Percentiles rank a stretch among this genome's conserved stretches.
phyloP scores from a whole-genome alignment of 2,329 filamentous ascomycete species.

The Monosporascus sp. region DNA sequence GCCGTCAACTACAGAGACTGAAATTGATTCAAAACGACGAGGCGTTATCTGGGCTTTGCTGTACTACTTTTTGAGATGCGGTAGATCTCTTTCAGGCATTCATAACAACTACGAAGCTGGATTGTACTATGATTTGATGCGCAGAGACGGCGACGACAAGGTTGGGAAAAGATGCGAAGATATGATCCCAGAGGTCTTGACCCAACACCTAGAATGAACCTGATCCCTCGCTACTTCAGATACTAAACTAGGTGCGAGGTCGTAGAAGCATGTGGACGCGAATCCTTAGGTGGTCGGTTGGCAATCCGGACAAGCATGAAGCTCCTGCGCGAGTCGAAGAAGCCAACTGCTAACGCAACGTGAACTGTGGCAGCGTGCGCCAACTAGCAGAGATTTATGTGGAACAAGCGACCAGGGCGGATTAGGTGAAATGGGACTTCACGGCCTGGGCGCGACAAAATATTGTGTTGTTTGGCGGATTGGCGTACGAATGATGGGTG shows the following conservation, averaged over 20 bases:
- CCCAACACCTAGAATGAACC: neutral
- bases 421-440: too few relatives aligned
- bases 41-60: slow-evolving; percentile 2
- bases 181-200: slow-evolving; percentile 2
- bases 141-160: slow-evolving; percentile 3
- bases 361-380: too few relatives aligned
- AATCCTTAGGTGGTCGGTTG: too few relatives aligned
- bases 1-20: neutral
- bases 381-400: too few relatives aligned
- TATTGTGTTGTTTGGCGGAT: too few relatives aligned
- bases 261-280: too few relatives aligned
- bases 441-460: too few relatives aligned
- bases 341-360: too few relatives aligned
- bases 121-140: slow-evolving; percentile 23
- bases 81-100: slow-evolving; percentile 21
- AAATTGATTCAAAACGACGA: neutral
- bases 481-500: too few relatives aligned
- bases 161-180: slow-evolving; percentile 8
- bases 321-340: too few relatives aligned
- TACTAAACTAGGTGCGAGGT: neutral
- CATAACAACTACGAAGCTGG: slow-evolving; percentile 27
- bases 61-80: slow-evolving; percentile 11
- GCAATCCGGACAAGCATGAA: too few relatives aligned
- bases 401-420: too few relatives aligned
- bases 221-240: neutral